Conservation (phyloP, 345 rosid species). For the Arabidopsis arenosa region DNA sequence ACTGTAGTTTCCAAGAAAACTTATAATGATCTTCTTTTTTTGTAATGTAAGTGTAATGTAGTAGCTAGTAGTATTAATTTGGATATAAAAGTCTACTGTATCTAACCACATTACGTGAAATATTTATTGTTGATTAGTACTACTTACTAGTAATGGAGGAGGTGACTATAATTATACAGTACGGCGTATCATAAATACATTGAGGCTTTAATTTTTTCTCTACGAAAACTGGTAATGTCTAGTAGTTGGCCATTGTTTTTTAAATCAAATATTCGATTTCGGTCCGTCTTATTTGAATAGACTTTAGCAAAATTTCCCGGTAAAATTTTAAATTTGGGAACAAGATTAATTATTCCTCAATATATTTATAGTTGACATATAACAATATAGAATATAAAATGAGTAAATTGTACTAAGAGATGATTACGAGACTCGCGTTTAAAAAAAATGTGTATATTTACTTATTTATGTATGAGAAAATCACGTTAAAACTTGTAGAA, state of each 20-base stretch:
- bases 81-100: not conserved
- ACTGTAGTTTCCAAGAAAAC: constrained; percentile 39
- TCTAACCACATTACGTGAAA: constrained; percentile 16
- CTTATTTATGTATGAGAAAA: no score
- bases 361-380: not conserved
- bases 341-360: not conserved
- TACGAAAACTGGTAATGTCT: not conserved
- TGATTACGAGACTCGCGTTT: no score
- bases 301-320: not conserved
- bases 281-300: not conserved
- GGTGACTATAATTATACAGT: not conserved
- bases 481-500: no score
- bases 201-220: not conserved
- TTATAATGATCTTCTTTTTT: not conserved
- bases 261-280: not conserved
- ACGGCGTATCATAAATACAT: not conserved
- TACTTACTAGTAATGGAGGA: not conserved
- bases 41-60: not conserved
- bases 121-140: constrained; percentile 16
- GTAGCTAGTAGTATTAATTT: not conserved
- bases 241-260: not conserved
- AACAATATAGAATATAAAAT: no score
- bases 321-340: not conserved
- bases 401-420: no score
- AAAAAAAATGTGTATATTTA: no score